phyloP scores from a whole-genome alignment of 768 basidiomycete genomes.

The Kwoniella dejecticola region DNA sequence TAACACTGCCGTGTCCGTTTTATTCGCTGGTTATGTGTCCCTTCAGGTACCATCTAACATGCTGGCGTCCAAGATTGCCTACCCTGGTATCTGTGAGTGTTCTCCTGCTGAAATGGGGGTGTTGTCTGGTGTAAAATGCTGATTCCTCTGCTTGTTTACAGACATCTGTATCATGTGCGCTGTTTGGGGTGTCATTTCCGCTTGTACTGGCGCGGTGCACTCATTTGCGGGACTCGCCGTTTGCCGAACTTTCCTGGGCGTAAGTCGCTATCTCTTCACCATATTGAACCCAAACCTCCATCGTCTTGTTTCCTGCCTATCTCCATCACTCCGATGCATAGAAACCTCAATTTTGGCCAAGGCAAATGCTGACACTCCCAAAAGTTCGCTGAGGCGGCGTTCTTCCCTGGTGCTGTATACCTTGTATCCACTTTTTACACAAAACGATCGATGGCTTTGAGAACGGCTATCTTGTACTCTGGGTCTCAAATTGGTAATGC shows the following conservation, averaged over 20 bases:
- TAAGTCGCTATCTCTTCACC: too few relatives aligned
- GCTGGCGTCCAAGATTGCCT: conserved; percentile 42
- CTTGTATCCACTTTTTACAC: conserved; percentile 44
- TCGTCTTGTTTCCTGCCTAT: too few relatives aligned
- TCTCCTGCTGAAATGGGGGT: too few relatives aligned
- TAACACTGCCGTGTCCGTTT: conserved; percentile 38
- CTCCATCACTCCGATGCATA: too few relatives aligned
- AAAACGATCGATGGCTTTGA: conserved; percentile 43
- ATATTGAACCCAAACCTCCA: too few relatives aligned
- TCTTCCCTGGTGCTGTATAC: conserved; percentile 47
- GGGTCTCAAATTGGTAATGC: conserved; percentile 48
- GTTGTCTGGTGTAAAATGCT: not conserved
- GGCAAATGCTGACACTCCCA: not conserved
- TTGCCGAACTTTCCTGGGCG: conserved; percentile 33
- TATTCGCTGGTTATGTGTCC: conserved; percentile 52
- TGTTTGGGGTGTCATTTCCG: conserved; percentile 46
- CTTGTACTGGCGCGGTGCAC: conserved; percentile 43
- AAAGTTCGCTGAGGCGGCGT: conserved; percentile 37
- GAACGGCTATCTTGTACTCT: conserved; percentile 44
- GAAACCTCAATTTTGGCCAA: too few relatives aligned
- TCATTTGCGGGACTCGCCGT: conserved; percentile 42
- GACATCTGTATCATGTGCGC: conserved; percentile 43
- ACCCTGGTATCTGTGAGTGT: conserved; percentile 40
- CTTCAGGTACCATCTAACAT: conserved; percentile 53
- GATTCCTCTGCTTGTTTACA: not conserved